Evolutionary conservation across 805 yeast species (phyloP), one percentile per base, ranked within the genome.

Genomic region (Zygosaccharomyces kombuchaensis): DNA sequence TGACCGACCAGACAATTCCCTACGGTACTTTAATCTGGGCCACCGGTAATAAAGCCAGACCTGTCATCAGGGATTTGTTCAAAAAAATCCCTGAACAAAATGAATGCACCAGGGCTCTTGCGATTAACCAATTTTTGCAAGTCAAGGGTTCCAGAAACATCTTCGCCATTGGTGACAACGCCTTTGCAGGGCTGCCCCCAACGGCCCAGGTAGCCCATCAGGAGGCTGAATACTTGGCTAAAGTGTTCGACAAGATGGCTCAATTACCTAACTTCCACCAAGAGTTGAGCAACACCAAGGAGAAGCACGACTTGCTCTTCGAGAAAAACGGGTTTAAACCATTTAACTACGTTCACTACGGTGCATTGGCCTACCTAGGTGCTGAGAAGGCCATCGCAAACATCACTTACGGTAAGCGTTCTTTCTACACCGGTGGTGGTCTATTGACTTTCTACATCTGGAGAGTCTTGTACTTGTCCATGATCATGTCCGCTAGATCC

Each of bases 181-280:
- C 96, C 19, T 76, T 78, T 48, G 86, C 96, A 50, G 86, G 87
- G 61, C 79, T 80, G 62, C 95, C 96, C 14, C 97, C 97, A 57
- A 90, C 97, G 47, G 97, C 97, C 23, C 97, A 90, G 74, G 96
- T 89, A 48, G 97, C 97, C 31, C 83, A 87, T 70, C 97, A 90
- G 74, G 84, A 88, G 70, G 97, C 96, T 58, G 75, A 75, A 47
- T 90, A 78, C 70, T 76, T 90, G 57, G 90, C 88, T 40, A 73
- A 75, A 40, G 78, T 79, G 54, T 84, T 90, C 67, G 80, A 77
- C 67, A 84, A 77, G 63, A 66, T 71, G 65, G 67, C 67, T n/a
- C 63, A 67, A 43, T 57, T 63, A 41, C 66, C 69, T 31, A 59
- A 57, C 43, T 67, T 71, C 60, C 72, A 69, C 52, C 51, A 71